A percentile compares a stretch with the other conserved stretches of the same genome.
Evolutionary conservation across 768 basidiomycete species (phyloP).

Genomic region (Clitopilus hobsonii): DNA sequence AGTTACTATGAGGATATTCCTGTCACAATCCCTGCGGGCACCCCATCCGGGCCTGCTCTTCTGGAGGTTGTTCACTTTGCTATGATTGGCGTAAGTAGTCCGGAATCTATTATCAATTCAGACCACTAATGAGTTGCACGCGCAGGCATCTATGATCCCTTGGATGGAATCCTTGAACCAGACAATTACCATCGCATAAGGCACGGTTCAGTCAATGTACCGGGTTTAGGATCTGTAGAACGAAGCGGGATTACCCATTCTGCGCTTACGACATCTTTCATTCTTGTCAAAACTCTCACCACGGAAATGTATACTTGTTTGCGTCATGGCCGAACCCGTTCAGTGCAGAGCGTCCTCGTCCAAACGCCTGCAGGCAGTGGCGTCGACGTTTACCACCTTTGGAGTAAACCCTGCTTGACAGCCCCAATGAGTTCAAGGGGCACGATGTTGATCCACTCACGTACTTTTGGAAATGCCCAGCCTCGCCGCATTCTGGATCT

Average conservation of each 20-base stretch:
- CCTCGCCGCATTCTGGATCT: background rate
- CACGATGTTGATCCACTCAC: background rate
- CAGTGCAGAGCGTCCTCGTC: background rate
- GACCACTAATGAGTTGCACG: background rate
- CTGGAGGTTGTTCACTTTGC: slow-evolving; percentile 30
- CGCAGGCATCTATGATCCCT: background rate
- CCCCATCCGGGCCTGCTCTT: slow-evolving; percentile 23
- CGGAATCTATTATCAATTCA: background rate
- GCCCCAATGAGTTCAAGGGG: background rate
- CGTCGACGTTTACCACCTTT: background rate
- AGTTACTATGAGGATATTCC: slow-evolving; percentile 41
- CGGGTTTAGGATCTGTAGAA: too few relatives aligned
- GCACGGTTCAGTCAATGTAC: too few relatives aligned
- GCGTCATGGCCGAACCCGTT: too few relatives aligned
- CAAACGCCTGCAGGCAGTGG: background rate
- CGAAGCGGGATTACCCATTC: background rate
- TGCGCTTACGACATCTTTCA: too few relatives aligned
- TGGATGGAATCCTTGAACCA: background rate
- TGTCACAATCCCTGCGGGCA: slow-evolving; percentile 29
- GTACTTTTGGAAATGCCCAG: background rate
- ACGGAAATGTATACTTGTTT: too few relatives aligned
- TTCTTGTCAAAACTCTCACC: too few relatives aligned
- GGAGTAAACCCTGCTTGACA: background rate
- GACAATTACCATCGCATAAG: background rate
- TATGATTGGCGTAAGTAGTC: slow-evolving; percentile 33